Percentiles rank a stretch among this genome's conserved stretches.
Evolutionary conservation across 1,139 yeast genomes (phyloP).

Genomic region (Pneumocystis carinii): DNA sequence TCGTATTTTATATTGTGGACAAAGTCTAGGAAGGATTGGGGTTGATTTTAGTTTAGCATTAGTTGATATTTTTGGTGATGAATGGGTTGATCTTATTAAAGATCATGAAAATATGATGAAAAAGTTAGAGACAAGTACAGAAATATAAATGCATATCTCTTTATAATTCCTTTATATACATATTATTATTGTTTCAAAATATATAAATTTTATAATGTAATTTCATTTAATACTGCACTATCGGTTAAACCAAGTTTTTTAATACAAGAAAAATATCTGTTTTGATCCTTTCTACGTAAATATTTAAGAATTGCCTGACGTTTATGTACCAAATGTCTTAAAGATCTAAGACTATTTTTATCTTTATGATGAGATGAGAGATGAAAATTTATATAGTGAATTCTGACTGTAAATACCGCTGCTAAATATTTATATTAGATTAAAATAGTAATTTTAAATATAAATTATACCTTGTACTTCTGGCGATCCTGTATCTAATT

Average conservation of each 20-base stretch:
- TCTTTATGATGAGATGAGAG: conserved; percentile 63
- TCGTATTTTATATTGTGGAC: not conserved
- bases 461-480: conserved; percentile 54
- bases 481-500: conserved; percentile 86
- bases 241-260: conserved; percentile 80
- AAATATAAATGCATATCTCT: not conserved
- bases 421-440: conserved; percentile 21
- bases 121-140: not conserved
- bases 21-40: not conserved
- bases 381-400: conserved; percentile 64
- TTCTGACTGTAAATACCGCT: conserved; percentile 67
- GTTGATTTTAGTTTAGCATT: not conserved
- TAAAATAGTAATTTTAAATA: not conserved
- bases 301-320: conserved; percentile 73
- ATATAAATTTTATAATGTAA: conserved; percentile 6
- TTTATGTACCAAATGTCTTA: conserved; percentile 72
- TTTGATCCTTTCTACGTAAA: conserved; percentile 61
- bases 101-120: not conserved
- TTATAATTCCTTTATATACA: not conserved
- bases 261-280: conserved; percentile 70
- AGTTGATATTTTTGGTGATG: not conserved
- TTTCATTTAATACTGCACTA: conserved; percentile 38
- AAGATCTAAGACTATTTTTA: conserved; percentile 47
- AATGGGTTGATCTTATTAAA: not conserved
- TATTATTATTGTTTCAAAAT: not conserved